Conservation (phyloP, 148 eudicot species). For the Chenopodium berlandieri region DNA sequence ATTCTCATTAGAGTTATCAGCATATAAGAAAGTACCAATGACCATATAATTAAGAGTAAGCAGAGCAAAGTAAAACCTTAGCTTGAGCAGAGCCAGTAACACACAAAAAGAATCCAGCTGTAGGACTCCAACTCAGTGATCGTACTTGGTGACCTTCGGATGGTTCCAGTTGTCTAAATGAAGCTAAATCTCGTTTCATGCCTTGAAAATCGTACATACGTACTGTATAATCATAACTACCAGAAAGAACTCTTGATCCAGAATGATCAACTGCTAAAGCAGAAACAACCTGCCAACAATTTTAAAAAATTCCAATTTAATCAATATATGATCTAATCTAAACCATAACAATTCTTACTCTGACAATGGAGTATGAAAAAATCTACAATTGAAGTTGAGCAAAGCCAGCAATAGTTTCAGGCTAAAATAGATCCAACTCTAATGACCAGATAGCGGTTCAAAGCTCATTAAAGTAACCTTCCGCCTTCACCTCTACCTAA, state of each 20-base stretch:
- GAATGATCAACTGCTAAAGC: constrained; percentile 89
- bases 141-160: constrained; percentile 99
- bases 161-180: constrained; percentile 95
- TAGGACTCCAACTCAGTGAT: constrained; percentile 92
- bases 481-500: not conserved
- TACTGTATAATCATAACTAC: constrained; percentile 87
- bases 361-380: not conserved
- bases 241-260: constrained; percentile 94
- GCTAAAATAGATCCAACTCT: not conserved
- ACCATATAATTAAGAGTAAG: not conserved
- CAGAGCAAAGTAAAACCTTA: constrained; percentile 49
- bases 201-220: constrained; percentile 99
- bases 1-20: constrained; percentile 3
- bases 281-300: constrained; percentile 77
- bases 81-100: constrained; percentile 97
- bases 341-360: not conserved
- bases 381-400: not conserved
- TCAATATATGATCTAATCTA: not conserved
- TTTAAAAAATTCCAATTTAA: not conserved
- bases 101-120: constrained; percentile 82
- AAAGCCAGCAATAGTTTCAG: constrained; percentile 9
- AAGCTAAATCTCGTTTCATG: constrained; percentile 85
- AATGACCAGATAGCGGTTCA: not conserved
- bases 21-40: not conserved
- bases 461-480: not conserved